Percentiles rank a stretch among this genome's conserved stretches.
phyloP scores from a whole-genome alignment of 164 flowering plant species.

The Dillenia turbinata region DNA sequence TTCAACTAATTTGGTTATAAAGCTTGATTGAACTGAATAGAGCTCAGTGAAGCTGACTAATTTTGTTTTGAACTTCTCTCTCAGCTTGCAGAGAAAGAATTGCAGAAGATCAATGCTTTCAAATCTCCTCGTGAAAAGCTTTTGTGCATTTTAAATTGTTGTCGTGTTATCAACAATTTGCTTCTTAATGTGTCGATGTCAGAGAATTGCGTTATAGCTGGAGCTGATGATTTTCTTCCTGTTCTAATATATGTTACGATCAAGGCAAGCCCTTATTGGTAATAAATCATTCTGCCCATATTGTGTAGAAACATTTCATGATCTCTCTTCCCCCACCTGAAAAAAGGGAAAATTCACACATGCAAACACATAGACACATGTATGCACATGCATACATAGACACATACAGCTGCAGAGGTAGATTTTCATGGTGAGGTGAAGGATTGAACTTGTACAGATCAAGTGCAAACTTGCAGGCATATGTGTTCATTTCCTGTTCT shows the following conservation, averaged over 20 bases:
- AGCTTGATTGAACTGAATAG: too few relatives aligned
- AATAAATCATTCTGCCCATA: conserved; percentile 27
- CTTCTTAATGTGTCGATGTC: conserved; percentile 40
- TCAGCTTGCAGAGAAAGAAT: conserved; percentile 56
- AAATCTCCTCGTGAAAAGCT: conserved; percentile 57
- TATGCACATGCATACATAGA: too few relatives aligned
- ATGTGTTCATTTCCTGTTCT: too few relatives aligned
- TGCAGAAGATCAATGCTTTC: conserved; percentile 44
- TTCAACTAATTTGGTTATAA: too few relatives aligned
- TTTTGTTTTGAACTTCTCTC: neutral
- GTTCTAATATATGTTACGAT: conserved; percentile 52
- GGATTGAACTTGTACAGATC: too few relatives aligned
- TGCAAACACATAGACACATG: too few relatives aligned
- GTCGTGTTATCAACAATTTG: conserved; percentile 56
- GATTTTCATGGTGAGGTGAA: too few relatives aligned
- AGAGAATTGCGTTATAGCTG: conserved; percentile 30
- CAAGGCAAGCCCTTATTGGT: conserved; percentile 67
- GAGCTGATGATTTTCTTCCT: conserved; percentile 61
- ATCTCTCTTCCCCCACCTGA: too few relatives aligned
- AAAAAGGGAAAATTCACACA: too few relatives aligned
- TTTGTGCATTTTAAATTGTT: conserved; percentile 44
- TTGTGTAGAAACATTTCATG: neutral
- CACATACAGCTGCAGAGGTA: too few relatives aligned
- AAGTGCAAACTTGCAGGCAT: too few relatives aligned
- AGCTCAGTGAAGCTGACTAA: too few relatives aligned